These are phyloP conservation scores for Guadua angustifolia DNA, from an alignment of 176 grass and related monocot species.

Conservation along the genomic window DNA sequence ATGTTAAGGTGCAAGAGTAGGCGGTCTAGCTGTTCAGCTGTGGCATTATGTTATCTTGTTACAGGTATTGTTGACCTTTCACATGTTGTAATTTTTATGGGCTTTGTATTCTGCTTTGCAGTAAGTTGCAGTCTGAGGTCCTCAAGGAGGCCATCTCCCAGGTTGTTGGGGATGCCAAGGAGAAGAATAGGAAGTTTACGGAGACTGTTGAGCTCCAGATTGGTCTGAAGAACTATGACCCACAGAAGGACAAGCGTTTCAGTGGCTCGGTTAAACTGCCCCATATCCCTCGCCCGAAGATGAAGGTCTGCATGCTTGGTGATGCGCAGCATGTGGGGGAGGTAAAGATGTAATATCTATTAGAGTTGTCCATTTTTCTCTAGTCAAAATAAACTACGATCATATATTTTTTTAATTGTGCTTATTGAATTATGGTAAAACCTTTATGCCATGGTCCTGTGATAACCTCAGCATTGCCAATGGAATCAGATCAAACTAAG, in stretches of 20 bases:
- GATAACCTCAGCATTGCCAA: background rate
- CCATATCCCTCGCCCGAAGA: constrained; percentile 48
- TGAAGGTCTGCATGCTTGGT: constrained; percentile 60
- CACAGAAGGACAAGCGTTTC: constrained; percentile 56
- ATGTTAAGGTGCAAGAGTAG: background rate
- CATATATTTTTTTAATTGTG: background rate
- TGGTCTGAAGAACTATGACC: constrained; percentile 51
- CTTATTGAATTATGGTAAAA: background rate
- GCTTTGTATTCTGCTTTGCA: background rate
- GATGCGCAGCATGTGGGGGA: constrained; percentile 52
- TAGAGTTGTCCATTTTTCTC: background rate
- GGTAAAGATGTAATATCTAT: constrained; percentile 8
- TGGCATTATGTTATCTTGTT: no score
- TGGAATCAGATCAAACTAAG: background rate
- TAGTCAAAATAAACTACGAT: background rate
- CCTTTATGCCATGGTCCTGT: background rate
- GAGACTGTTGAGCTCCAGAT: constrained; percentile 54
- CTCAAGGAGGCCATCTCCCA: constrained; percentile 52
- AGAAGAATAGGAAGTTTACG: constrained; percentile 46
- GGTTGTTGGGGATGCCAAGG: constrained; percentile 29
- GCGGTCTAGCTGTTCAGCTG: background rate
- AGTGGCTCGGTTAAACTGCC: constrained; percentile 42
- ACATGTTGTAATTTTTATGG: background rate
- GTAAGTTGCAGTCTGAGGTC: constrained; percentile 55
- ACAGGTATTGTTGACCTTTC: background rate